Conservation (phyloP, 2,329 filamentous ascomycete genomes). For the Cadophora sp. region DNA sequence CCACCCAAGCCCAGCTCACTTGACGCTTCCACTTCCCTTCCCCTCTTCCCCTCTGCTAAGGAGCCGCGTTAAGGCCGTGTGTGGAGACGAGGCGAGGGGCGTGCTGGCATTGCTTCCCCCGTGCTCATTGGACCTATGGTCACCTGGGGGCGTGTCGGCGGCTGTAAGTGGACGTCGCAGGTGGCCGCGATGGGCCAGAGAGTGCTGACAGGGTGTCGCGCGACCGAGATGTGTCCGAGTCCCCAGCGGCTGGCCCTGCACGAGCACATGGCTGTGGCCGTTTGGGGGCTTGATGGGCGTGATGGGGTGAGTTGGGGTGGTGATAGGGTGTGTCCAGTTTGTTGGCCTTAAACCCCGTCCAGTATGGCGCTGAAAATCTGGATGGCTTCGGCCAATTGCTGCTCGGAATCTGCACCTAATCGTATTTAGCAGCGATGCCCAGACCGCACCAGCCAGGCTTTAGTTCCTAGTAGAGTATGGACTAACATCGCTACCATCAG, state of each 20-base stretch:
- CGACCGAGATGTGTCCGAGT: slow-evolving; percentile 16
- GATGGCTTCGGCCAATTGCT: slow-evolving; percentile 6
- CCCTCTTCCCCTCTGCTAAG: slow-evolving; percentile 4
- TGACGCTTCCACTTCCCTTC: background rate
- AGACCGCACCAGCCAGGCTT: slow-evolving; percentile 2
- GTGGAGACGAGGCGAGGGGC: background rate
- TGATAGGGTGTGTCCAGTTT: background rate
- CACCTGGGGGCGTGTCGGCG: slow-evolving; percentile 5
- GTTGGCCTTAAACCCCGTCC: background rate
- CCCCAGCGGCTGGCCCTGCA: slow-evolving; percentile 3
- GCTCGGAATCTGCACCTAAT: slow-evolving; percentile 11
- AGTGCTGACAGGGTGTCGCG: slow-evolving; percentile 1
- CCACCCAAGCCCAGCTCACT: background rate
- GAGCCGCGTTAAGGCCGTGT: slow-evolving; percentile 16
- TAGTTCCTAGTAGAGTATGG: slow-evolving; percentile 7
- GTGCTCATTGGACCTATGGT: background rate
- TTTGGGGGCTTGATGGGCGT: background rate
- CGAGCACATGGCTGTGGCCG: slow-evolving; percentile 6
- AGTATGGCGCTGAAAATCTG: slow-evolving; percentile 3
- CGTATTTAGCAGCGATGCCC: slow-evolving; percentile 11
- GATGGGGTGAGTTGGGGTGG: background rate
- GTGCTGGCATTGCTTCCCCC: background rate
- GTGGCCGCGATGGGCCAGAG: background rate
- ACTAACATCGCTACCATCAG: slow-evolving; percentile 14
- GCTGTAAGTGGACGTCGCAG: slow-evolving; percentile 13